These are phyloP conservation scores for Polyplosphaeria fusca DNA, from an alignment of 495 filamentous ascomycete species.

Conservation along the genomic window DNA sequence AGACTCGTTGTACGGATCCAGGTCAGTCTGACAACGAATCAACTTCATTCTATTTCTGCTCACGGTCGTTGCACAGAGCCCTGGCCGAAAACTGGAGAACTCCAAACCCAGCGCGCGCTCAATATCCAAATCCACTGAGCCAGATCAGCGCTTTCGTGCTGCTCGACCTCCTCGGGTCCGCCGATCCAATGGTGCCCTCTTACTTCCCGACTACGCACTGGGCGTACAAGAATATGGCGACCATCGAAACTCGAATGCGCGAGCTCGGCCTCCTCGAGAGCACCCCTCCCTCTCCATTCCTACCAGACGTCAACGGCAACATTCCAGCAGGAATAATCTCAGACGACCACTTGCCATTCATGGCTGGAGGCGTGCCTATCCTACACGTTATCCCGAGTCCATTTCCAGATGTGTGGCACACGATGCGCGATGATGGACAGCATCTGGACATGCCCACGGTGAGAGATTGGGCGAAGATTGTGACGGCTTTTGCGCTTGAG, in stretches of 20 bases:
- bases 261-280: conserved; percentile 48
- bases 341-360: conserved; percentile 91
- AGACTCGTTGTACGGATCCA: conserved; percentile 85
- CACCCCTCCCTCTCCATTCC: conserved; percentile 46
- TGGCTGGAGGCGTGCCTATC: conserved; percentile 78
- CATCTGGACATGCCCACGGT: conserved; percentile 82
- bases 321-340: conserved; percentile 44
- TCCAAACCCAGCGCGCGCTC: conserved; percentile 65
- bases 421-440: conserved; percentile 73
- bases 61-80: conserved; percentile 53
- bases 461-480: conserved; percentile 80
- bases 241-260: conserved; percentile 67
- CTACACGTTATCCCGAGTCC: conserved; percentile 80
- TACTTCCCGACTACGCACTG: conserved; percentile 89
- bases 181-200: conserved; percentile 67
- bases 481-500: conserved; percentile 82
- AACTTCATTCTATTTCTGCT: neutral
- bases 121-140: conserved; percentile 66
- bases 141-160: conserved; percentile 87
- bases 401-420: conserved; percentile 88
- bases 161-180: conserved; percentile 80
- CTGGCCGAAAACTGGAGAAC: conserved; percentile 73
- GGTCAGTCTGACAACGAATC: no score
- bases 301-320: conserved; percentile 18
- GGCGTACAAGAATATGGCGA: conserved; percentile 74